These are phyloP conservation scores for Phytophthora ramorum DNA, from an alignment of 352 stramenopile genomes.

Conservation along the genomic window DNA sequence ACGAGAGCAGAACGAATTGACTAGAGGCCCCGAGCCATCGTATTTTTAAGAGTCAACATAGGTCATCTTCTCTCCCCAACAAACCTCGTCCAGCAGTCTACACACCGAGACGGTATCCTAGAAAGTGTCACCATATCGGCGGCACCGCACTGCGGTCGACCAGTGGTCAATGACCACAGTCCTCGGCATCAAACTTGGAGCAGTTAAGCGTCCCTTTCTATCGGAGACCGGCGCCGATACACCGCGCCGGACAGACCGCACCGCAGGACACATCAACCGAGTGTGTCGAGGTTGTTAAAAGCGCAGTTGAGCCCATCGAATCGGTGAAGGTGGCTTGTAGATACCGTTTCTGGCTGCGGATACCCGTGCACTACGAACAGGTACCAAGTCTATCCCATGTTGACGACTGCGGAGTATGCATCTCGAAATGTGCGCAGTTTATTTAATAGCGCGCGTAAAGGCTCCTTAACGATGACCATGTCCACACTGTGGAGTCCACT, in stretches of 20 bases:
- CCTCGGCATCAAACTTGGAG: too few species aligned
- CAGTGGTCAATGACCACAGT: too few species aligned
- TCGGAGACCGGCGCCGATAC: neutral
- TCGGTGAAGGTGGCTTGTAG: slow-evolving; percentile 10
- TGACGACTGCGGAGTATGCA: slow-evolving; percentile 1
- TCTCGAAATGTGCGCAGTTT: slow-evolving; percentile 4
- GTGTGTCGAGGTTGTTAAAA: slow-evolving; percentile 1
- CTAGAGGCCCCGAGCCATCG: slow-evolving; percentile 10
- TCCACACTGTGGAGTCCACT: slow-evolving; percentile 3
- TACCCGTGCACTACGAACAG: neutral
- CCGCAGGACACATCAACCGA: slow-evolving; percentile 19
- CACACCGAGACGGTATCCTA: slow-evolving; percentile 14
- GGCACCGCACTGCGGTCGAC: neutral
- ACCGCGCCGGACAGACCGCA: neutral
- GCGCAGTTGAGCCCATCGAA: neutral
- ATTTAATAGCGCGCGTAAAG: neutral
- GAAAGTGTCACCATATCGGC: too few species aligned
- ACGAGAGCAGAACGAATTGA: slow-evolving; percentile 16
- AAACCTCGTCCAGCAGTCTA: neutral
- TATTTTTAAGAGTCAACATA: slow-evolving; percentile 19
- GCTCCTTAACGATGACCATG: neutral
- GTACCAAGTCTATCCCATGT: slow-evolving; percentile 20
- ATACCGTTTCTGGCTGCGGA: neutral
- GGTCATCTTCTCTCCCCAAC: neutral
- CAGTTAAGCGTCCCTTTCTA: neutral